phyloP scores from a whole-genome alignment of 305 asterid genomes.

The Caryopteris hybrid region DNA sequence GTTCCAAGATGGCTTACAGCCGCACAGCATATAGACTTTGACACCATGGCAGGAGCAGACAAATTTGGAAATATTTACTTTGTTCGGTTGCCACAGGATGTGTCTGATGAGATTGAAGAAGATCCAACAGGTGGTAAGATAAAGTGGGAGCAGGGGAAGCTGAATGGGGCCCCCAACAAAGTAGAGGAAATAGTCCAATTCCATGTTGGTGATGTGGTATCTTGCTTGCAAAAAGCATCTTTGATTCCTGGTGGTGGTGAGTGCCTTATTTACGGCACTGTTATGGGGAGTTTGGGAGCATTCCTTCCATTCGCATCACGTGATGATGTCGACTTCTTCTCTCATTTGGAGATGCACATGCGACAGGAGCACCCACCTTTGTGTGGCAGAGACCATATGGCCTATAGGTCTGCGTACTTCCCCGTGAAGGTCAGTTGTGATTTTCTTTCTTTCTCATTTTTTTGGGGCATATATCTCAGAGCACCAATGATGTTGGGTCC shows the following conservation, averaged over 20 bases:
- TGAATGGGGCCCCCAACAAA: conserved; percentile 98
- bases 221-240: conserved; percentile 88
- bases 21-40: conserved; percentile 85
- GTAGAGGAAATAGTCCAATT: conserved; percentile 96
- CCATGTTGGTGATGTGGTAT: conserved; percentile 92
- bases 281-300: conserved; percentile 96
- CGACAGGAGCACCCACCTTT: conserved; percentile 95
- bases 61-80: conserved; percentile 94
- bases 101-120: conserved; percentile 98
- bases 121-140: conserved; percentile 99
- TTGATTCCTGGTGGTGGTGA: conserved; percentile 96
- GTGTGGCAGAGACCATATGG: conserved; percentile 99
- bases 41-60: conserved; percentile 97
- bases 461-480: not conserved
- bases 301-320: conserved; percentile 89
- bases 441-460: not conserved
- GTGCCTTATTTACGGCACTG: conserved; percentile 89
- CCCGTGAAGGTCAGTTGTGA: conserved; percentile 75
- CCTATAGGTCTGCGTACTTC: conserved; percentile 90
- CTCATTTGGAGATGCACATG: conserved; percentile 99
- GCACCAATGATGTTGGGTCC: not conserved
- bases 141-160: conserved; percentile 99
- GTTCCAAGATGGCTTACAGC: conserved; percentile 99
- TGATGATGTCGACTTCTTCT: conserved; percentile 97
- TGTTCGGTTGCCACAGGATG: conserved; percentile 95